Conservation (phyloP, 2,329 filamentous ascomycete species). For the Monosporascus sp. region DNA sequence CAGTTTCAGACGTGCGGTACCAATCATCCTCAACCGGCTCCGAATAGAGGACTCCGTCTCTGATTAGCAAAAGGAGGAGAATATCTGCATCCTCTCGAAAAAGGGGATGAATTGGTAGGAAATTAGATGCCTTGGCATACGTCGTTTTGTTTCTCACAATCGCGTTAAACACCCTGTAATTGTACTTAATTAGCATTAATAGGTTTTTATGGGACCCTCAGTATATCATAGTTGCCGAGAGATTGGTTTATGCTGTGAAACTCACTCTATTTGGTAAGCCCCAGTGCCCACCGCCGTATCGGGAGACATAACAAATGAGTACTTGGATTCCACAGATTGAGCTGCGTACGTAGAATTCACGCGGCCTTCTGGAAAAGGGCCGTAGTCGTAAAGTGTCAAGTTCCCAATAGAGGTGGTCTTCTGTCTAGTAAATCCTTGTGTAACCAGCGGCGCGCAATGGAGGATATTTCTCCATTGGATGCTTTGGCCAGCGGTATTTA, state of each 20-base stretch:
- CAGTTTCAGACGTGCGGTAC: background rate
- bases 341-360: constrained; percentile 1
- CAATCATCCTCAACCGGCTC: background rate
- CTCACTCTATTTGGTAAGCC: background rate
- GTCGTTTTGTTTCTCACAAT: background rate
- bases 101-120: background rate
- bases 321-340: background rate
- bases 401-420: background rate
- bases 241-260: background rate
- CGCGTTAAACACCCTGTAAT: background rate
- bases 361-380: background rate
- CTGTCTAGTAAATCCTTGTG: constrained; percentile 3
- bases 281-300: background rate
- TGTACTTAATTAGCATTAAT: background rate
- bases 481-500: constrained; percentile 1
- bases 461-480: constrained; percentile 2
- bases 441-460: constrained; percentile 10
- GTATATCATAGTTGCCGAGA: no score
- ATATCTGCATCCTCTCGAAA: background rate
- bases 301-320: background rate
- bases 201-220: no score
- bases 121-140: background rate
- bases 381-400: constrained; percentile 7
- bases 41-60: background rate
- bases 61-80: background rate